Evolutionary conservation across 2,329 filamentous ascomycete species (phyloP).

Genomic region (Penicillium digitatum): DNA sequence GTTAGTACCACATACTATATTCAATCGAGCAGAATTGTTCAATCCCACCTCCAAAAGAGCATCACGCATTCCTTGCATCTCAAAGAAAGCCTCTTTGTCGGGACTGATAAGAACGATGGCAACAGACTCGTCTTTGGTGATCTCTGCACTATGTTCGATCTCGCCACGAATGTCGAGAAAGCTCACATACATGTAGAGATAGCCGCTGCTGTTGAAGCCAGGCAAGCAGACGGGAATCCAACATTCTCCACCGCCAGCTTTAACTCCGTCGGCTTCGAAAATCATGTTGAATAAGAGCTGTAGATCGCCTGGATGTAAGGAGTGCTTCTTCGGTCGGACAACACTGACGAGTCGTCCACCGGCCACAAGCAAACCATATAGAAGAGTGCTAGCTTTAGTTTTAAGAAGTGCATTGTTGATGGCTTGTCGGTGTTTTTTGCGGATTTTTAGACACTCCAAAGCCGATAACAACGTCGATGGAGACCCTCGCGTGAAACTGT

Average conservation of each 20-base stretch:
- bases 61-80: constrained; percentile 69
- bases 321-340: constrained; percentile 88
- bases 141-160: constrained; percentile 42
- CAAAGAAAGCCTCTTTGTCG: constrained; percentile 90
- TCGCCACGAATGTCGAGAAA: constrained; percentile 67
- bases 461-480: constrained; percentile 83
- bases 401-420: constrained; percentile 88
- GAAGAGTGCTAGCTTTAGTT: constrained; percentile 67
- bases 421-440: constrained; percentile 76
- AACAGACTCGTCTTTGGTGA: constrained; percentile 63
- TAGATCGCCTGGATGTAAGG: constrained; percentile 88
- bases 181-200: constrained; percentile 98
- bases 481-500: constrained; percentile 91
- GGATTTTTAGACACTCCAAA: constrained; percentile 85
- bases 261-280: constrained; percentile 89
- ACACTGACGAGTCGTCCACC: constrained; percentile 92
- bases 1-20: constrained; percentile 26
- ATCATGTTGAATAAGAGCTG: constrained; percentile 99
- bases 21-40: neutral
- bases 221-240: constrained; percentile 96
- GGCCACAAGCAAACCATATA: constrained; percentile 91
- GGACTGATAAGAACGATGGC: constrained; percentile 89
- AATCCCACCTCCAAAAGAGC: constrained; percentile 52
- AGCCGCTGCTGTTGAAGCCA: constrained; percentile 94
- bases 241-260: constrained; percentile 88